Evolutionary conservation across 305 asterid genomes (phyloP).

Genomic region (Fraxinus sp.): DNA sequence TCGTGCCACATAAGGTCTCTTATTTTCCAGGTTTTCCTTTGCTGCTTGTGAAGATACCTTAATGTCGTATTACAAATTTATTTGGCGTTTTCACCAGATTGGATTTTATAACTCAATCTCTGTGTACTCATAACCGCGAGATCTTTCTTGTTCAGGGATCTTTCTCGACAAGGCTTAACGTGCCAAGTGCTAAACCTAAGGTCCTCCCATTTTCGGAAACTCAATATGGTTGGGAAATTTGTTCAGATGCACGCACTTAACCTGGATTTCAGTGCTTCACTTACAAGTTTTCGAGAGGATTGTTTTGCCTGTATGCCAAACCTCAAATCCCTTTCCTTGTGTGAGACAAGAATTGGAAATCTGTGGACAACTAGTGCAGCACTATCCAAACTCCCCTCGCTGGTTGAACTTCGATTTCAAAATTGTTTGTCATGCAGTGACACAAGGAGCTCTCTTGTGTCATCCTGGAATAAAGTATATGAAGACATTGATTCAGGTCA

Average conservation of each 20-base stretch:
- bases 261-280: conserved; percentile 84
- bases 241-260: conserved; percentile 63
- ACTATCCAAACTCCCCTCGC: conserved; percentile 64
- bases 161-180: conserved; percentile 69
- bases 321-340: conserved; percentile 66
- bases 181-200: conserved; percentile 70
- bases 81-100: neutral
- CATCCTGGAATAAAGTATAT: conserved; percentile 36
- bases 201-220: conserved; percentile 82
- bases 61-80: neutral
- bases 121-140: conserved; percentile 30
- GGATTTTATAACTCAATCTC: conserved; percentile 10
- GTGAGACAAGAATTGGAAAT: conserved; percentile 81
- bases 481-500: conserved; percentile 37
- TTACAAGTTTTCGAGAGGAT: conserved; percentile 74
- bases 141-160: conserved; percentile 56
- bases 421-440: conserved; percentile 43
- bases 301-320: conserved; percentile 85
- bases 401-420: conserved; percentile 80
- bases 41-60: neutral
- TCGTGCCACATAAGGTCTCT: neutral
- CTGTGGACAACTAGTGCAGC: conserved; percentile 89
- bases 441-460: conserved; percentile 33
- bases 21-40: neutral
- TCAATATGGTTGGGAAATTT: conserved; percentile 68